Percentiles rank a stretch among this genome's conserved stretches.
Evolutionary conservation across 257 asterid genomes (phyloP).

Genomic region (Solanum virginianum): DNA sequence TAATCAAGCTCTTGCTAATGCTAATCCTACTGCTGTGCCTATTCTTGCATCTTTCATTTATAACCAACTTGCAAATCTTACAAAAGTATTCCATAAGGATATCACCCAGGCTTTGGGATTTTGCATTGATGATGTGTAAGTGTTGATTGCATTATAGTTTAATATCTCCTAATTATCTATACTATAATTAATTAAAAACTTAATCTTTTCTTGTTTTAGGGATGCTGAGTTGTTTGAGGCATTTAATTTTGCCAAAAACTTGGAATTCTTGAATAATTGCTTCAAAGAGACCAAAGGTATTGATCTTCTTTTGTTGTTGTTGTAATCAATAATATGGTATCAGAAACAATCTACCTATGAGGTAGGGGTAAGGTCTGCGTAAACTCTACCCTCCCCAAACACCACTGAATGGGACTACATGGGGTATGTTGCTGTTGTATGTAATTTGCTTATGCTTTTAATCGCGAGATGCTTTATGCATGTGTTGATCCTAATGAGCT

Average conservation of each 20-base stretch:
- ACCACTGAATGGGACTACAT: background rate
- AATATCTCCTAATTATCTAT: background rate
- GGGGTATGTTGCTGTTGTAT: background rate
- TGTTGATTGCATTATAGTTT: conserved; percentile 1
- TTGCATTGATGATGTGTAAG: conserved; percentile 83
- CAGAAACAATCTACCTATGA: background rate
- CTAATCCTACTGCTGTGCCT: conserved; percentile 36
- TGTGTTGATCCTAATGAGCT: background rate
- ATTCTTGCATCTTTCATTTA: conserved; percentile 63
- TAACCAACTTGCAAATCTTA: conserved; percentile 65
- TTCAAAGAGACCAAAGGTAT: conserved; percentile 58
- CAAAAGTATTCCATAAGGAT: conserved; percentile 53
- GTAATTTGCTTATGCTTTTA: background rate
- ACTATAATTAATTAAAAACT: conserved; percentile 7
- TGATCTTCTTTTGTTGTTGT: background rate
- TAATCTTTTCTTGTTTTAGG: conserved; percentile 26
- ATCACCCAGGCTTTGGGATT: conserved; percentile 50
- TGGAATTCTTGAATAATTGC: conserved; percentile 80
- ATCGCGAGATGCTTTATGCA: background rate
- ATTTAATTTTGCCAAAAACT: conserved; percentile 52
- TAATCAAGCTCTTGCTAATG: conserved; percentile 14
- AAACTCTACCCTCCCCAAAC: background rate
- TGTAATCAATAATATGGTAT: background rate
- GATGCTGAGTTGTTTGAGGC: conserved; percentile 73
- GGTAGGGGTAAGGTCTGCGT: background rate